These are phyloP conservation scores for Senna siamea DNA, from an alignment of 306 rosid genomes.

Conservation along the genomic window DNA sequence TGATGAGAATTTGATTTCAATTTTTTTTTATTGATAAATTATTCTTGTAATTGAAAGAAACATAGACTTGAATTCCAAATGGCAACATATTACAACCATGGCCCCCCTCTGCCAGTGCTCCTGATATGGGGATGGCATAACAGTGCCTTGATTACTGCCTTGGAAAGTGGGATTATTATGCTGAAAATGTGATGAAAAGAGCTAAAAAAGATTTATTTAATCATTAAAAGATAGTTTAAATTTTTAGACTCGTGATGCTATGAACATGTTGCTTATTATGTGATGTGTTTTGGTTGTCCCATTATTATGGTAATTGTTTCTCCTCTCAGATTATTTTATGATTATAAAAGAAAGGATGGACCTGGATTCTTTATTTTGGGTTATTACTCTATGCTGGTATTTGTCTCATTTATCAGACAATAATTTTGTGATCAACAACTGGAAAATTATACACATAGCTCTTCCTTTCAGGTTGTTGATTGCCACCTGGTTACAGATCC, in stretches of 20 bases:
- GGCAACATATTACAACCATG: background rate
- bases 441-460: background rate
- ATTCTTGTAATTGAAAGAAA: background rate
- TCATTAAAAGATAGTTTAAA: no score
- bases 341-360: background rate
- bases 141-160: background rate
- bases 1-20: no score
- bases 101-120: background rate
- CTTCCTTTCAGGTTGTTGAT: conserved; percentile 52
- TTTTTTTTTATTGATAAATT: background rate
- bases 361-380: background rate
- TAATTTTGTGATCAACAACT: background rate
- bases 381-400: background rate
- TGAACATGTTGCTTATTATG: background rate
- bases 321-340: background rate
- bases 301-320: background rate
- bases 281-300: background rate
- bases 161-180: background rate
- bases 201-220: background rate
- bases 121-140: background rate
- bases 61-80: background rate
- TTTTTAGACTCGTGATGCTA: no score
- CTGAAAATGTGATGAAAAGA: background rate
- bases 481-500: conserved; percentile 53
- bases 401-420: background rate